Evolutionary conservation across 768 basidiomycete genomes (phyloP).

Genomic region (Pisolithus microcarpus): DNA sequence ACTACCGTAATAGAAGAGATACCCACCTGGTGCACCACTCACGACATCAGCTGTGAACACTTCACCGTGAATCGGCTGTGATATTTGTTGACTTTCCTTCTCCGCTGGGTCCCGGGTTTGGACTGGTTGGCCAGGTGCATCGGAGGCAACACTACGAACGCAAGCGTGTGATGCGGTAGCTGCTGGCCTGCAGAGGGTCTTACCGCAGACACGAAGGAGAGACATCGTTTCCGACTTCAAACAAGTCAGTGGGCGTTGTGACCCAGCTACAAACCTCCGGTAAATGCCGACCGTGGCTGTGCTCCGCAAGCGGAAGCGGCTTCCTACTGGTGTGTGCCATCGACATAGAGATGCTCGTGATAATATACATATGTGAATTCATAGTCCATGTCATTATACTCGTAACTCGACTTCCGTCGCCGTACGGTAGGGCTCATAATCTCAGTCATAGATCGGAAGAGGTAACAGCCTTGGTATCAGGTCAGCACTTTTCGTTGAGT

Average conservation of each 20-base stretch:
- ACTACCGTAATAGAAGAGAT: neutral
- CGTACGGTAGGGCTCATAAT: neutral
- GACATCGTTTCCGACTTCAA: constrained; percentile 39
- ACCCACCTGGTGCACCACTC: constrained; percentile 80
- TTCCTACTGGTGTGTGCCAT: too few species aligned
- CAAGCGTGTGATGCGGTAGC: constrained; percentile 9
- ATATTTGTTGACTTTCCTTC: constrained; percentile 30
- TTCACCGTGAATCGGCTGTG: constrained; percentile 45
- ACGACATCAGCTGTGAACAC: constrained; percentile 73
- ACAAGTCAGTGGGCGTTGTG: too few species aligned
- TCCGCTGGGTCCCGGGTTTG: constrained; percentile 16
- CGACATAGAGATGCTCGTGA: neutral
- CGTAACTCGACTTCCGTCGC: neutral
- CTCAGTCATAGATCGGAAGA: constrained; percentile 63
- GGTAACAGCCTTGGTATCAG: constrained; percentile 46
- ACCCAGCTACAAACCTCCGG: too few species aligned
- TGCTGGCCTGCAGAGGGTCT: constrained; percentile 19
- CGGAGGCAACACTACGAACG: constrained; percentile 16
- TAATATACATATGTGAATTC: neutral
- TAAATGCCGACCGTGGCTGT: too few species aligned
- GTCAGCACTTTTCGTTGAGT: constrained; percentile 4
- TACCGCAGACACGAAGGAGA: constrained; percentile 42
- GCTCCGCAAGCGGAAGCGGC: too few species aligned
- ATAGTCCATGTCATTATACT: neutral
- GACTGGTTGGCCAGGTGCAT: constrained; percentile 10